These are phyloP conservation scores for Mucor circinelloides DNA, from an alignment of 371 early-diverging fungal genomes.

Conservation along the genomic window DNA sequence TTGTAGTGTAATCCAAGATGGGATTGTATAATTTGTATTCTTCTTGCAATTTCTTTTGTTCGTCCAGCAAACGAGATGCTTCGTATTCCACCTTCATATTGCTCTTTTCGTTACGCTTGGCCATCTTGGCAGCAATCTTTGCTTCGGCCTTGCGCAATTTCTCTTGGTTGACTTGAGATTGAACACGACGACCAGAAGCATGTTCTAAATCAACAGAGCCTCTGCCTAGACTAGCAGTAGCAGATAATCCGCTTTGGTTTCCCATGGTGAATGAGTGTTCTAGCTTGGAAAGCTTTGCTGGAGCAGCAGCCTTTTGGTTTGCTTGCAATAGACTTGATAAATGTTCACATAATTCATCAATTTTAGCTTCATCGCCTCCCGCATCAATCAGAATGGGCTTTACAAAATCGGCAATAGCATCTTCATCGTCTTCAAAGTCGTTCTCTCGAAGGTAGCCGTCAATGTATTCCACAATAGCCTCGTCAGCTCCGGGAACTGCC, in stretches of 20 bases:
- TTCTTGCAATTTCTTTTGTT: constrained; percentile 69
- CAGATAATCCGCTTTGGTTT: constrained; percentile 55
- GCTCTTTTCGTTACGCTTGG: constrained; percentile 75
- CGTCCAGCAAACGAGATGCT: constrained; percentile 78
- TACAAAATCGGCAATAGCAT: constrained; percentile 82
- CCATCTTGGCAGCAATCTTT: constrained; percentile 89
- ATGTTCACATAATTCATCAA: constrained; percentile 66
- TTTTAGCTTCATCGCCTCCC: constrained; percentile 63
- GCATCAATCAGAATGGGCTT: constrained; percentile 85
- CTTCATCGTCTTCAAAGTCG: constrained; percentile 67
- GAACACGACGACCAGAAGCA: constrained; percentile 66
- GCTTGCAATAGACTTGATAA: constrained; percentile 58
- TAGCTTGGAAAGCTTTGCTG: constrained; percentile 43
- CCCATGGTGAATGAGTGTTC: constrained; percentile 65
- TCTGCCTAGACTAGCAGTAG: constrained; percentile 52
- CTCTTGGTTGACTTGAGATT: constrained; percentile 87
- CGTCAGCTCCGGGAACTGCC: constrained; percentile 75
- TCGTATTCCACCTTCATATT: constrained; percentile 67
- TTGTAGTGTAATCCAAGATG: constrained; percentile 82
- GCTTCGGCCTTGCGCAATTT: constrained; percentile 94
- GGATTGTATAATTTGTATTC: constrained; percentile 78
- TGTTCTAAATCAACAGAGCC: constrained; percentile 68
- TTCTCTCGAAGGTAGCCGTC: constrained; percentile 84
- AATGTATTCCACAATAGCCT: constrained; percentile 79
- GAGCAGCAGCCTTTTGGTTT: constrained; percentile 34